Evolutionary conservation across 352 stramenopile species (phyloP), one percentile per base, ranked within the genome.

Genomic region (Globisporangium yorkense): DNA sequence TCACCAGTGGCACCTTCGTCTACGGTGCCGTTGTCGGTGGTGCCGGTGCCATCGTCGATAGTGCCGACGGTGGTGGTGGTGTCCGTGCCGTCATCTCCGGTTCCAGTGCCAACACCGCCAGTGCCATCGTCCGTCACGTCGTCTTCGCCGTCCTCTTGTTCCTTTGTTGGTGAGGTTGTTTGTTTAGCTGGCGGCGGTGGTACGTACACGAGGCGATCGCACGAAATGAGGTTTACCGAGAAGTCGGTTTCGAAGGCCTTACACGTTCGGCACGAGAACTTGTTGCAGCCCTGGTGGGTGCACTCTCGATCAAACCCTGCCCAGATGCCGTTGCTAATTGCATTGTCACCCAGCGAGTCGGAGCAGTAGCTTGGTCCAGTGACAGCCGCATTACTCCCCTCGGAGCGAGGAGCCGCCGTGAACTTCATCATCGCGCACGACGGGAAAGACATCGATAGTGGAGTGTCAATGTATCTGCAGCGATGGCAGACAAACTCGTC

Each of bases 311-410:
- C n/a, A 31, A 55, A 55, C n/a, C 33, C 50, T 8, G 50, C 33
- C 50, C 50, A 45, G 50, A 55, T 29, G 3, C 50, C 33, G 31
- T 35, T 45, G 10, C n/a, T 55, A 31, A 45, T 18, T 4, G 33
- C 39, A 29, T 15, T 39, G 6, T 7, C 21, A n/a, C 21, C 50
- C 18, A 55, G 33, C 20, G 24, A n/a, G 5, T 45, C 20, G 1
- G 50, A 45, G 50, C 50, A 55, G 21, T 55, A 55, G 35, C 50
- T 55, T 31, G 33, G 10, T 55, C 50, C 31, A 27, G n/a, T 45
- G 40, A 2, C 8, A 55, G 31, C 3, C 10, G 31, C 31, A 27
- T 27, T 24, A 15, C 50, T 55, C 8, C 16, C 50, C 16, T 8
- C 50, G 5, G 27, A 16, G 24, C 5, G n/a, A 33, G 50, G 33